Evolutionary conservation across 2,329 filamentous ascomycete genomes (phyloP).

Genomic region (Botrytis pseudocinerea): DNA sequence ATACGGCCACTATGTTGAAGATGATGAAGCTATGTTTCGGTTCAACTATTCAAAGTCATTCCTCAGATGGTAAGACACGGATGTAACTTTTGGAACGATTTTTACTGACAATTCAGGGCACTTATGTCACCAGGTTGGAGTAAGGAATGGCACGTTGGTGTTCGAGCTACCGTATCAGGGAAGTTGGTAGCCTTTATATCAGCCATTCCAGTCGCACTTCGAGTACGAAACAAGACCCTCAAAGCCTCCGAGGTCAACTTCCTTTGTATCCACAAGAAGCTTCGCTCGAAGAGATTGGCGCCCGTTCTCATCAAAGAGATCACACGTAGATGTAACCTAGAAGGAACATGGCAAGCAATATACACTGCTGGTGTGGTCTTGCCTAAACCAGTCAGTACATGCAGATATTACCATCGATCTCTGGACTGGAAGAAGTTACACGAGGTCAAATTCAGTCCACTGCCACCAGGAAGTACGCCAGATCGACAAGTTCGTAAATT

Average conservation of each 20-base stretch:
- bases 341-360: constrained; percentile 89
- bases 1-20: constrained; percentile 94
- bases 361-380: constrained; percentile 93
- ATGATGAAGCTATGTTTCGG: constrained; percentile 94
- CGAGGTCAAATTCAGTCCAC: constrained; percentile 88
- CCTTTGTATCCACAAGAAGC: constrained; percentile 96
- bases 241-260: constrained; percentile 95
- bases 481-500: constrained; percentile 84
- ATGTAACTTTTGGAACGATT: neutral
- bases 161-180: constrained; percentile 77
- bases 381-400: constrained; percentile 88
- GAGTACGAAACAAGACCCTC: constrained; percentile 73
- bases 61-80: constrained; percentile 72
- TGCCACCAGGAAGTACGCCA: constrained; percentile 81
- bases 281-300: constrained; percentile 86
- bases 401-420: constrained; percentile 91
- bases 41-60: constrained; percentile 94
- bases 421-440: constrained; percentile 96
- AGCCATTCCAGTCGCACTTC: constrained; percentile 81
- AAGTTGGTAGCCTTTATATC: constrained; percentile 96
- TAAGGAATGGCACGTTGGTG: constrained; percentile 92
- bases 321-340: constrained; percentile 84
- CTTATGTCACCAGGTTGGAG: constrained; percentile 93
- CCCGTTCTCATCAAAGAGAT: constrained; percentile 98
- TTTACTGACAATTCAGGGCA: constrained; percentile 59